A percentile compares a stretch with the other conserved stretches of the same genome.
Conservation (phyloP, 257 asterid genomes). For the Plantago elongata region DNA sequence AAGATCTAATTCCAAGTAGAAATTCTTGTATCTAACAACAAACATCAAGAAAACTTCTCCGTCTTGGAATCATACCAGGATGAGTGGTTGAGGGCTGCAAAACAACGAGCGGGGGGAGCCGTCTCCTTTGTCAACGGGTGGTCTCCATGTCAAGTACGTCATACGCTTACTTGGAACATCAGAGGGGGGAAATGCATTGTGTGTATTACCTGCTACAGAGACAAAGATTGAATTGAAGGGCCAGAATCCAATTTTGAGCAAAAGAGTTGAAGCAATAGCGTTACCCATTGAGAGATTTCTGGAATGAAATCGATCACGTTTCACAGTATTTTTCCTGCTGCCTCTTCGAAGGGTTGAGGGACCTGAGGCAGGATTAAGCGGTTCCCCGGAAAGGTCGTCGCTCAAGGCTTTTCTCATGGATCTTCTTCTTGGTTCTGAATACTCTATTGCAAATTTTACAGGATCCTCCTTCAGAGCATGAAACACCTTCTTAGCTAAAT, state of each 20-base stretch:
- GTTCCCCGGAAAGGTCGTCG: constrained; percentile 23
- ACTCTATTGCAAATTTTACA: constrained; percentile 46
- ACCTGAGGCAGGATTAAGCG: constrained; percentile 13
- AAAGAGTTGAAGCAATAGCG: background rate
- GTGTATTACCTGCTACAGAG: constrained; percentile 30
- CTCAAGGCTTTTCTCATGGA: constrained; percentile 49
- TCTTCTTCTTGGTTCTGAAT: constrained; percentile 64
- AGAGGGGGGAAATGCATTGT: constrained; percentile 17
- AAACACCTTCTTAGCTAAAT: constrained; percentile 73
- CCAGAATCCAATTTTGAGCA: background rate
- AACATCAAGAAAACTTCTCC: background rate
- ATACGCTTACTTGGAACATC: constrained; percentile 34
- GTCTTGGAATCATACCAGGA: constrained; percentile 32
- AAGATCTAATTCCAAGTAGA: background rate
- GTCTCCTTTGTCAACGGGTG: constrained; percentile 6
- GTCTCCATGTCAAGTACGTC: constrained; percentile 28
- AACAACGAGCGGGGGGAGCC: constrained; percentile 11
- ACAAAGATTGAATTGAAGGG: background rate
- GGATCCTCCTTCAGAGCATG: constrained; percentile 61
- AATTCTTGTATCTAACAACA: background rate
- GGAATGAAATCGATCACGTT: constrained; percentile 9
- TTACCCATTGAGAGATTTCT: constrained; percentile 27
- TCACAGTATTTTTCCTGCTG: constrained; percentile 21
- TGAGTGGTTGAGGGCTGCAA: constrained; percentile 19
- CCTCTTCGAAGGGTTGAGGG: constrained; percentile 25